A percentile compares a stretch with the other conserved stretches of the same genome.
phyloP scores from a whole-genome alignment of 495 filamentous ascomycete genomes.

The Podospora sp. region DNA sequence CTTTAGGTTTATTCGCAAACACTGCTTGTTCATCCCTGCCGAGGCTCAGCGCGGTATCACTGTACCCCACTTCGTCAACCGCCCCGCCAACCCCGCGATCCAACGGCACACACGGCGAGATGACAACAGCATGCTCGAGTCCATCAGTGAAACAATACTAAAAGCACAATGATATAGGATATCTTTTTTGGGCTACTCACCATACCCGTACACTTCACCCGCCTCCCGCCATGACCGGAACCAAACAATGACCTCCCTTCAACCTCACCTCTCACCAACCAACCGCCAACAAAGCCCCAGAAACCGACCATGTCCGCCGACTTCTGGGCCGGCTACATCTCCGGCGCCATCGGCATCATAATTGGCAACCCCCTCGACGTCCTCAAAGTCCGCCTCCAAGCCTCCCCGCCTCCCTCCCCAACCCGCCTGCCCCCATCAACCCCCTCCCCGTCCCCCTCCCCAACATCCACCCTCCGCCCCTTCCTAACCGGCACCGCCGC shows the following conservation, averaged over 20 bases:
- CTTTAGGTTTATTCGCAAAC: neutral
- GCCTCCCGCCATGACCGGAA: no score
- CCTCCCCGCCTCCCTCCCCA: conserved; percentile 35
- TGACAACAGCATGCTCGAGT: neutral
- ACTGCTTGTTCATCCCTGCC: neutral
- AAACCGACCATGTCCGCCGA: conserved; percentile 68
- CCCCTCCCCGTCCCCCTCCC: conserved; percentile 1
- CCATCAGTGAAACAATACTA: no score
- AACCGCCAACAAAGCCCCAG: neutral
- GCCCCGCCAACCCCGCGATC: neutral
- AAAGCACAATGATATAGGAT: no score
- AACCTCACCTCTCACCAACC: neutral
- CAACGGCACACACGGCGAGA: neutral
- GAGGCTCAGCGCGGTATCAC: neutral
- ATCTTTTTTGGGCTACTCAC: no score
- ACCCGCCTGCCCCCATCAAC: conserved; percentile 8
- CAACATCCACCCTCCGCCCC: conserved; percentile 47
- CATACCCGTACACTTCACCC: no score
- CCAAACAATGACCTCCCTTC: neutral
- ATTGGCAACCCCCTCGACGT: conserved; percentile 88
- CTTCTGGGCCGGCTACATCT: conserved; percentile 86
- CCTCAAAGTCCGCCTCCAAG: conserved; percentile 81
- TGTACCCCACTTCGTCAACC: neutral
- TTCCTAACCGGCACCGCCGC: conserved; percentile 68
- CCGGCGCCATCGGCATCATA: conserved; percentile 78